Percentiles rank a stretch among this genome's conserved stretches.
phyloP scores from a whole-genome alignment of 768 basidiomycete genomes.

The Boletellus sp. region DNA sequence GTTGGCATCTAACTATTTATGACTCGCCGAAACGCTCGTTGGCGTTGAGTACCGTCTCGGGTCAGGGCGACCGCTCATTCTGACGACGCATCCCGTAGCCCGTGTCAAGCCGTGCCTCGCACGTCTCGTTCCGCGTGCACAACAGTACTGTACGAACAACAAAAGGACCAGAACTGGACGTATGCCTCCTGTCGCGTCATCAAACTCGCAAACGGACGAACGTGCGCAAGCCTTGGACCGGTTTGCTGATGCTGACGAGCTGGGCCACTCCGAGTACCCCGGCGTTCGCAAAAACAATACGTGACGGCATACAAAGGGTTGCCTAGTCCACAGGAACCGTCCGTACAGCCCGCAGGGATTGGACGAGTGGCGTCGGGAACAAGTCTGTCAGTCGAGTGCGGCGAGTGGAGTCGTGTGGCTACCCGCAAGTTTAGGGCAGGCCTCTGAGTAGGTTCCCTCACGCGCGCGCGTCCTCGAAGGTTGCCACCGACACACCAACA shows the following conservation, averaged over 20 bases:
- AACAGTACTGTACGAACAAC: no score
- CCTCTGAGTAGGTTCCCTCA: background rate
- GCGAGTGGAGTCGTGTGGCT: constrained; percentile 9
- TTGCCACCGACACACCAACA: constrained; percentile 3
- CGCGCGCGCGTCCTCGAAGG: background rate
- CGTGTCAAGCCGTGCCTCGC: background rate
- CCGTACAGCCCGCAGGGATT: background rate
- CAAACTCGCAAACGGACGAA: background rate
- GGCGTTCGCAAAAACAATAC: background rate
- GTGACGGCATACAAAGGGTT: constrained; percentile 18
- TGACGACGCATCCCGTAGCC: constrained; percentile 12
- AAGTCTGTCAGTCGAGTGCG: background rate
- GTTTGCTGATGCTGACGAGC: background rate
- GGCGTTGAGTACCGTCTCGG: constrained; percentile 27
- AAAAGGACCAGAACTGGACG: no score
- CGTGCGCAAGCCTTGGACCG: no score
- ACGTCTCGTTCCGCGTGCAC: background rate
- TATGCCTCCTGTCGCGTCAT: no score
- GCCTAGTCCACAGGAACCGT: constrained; percentile 22
- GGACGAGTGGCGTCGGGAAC: constrained; percentile 8
- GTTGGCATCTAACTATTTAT: constrained; percentile 28
- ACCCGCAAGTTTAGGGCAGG: constrained; percentile 30
- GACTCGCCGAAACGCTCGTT: constrained; percentile 22
- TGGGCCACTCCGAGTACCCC: background rate
- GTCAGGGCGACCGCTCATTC: constrained; percentile 11